Base-by-base conservation (phyloP, 2,329 filamentous ascomycete genomes). In the Dryadomyces quercus-mongolicae region DNA sequence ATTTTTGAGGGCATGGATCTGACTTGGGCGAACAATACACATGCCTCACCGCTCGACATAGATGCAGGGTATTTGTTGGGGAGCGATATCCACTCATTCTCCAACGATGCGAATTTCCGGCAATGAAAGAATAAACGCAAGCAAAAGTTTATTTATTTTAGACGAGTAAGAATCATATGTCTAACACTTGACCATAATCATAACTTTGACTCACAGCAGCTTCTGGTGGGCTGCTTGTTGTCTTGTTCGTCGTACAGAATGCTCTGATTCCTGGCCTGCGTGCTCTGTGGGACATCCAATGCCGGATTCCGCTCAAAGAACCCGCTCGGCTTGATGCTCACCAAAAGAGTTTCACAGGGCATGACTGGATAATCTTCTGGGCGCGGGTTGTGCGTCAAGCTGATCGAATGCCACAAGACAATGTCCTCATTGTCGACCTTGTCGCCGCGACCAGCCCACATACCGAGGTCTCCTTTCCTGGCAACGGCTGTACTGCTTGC, bases 281-380 rank as follows among this genome's bases (percentile, higher is more conserved):
- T 46, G 44, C 44, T 46, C 44, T 46, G 44, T 0, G 73, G 69
- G 1, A 79, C 73, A 59, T 80, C 75, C 12, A 78, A 53, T 0
- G 69, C 73, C 0, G 74, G 76, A 52, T 78, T 78, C 8, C 68
- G 68, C 0, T 67, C 64, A 56, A 78, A 79, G 62, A 80, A 78
- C 55, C 79, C 78, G 1, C 74, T 71, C 0, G 76, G 76, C 61
- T 77, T 77, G 47, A 80, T 62, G 0, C 67, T 65, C 0, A 78
- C 73, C 54, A 66, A 67, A 58, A 79, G 67, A 52, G 70, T 75
- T 62, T 85, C 82, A 55, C 71, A 75, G 0, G 82, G 82, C 83
- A 86, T 86, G 5, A 85, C 79, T 0, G 81, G 82, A 71, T 82
- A 86, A 62, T 86, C 82, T 60, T 86, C 82, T 9, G 78, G 74